Base-by-base conservation (phyloP, 768 basidiomycete species). In the Pleurotus sapidus region DNA sequence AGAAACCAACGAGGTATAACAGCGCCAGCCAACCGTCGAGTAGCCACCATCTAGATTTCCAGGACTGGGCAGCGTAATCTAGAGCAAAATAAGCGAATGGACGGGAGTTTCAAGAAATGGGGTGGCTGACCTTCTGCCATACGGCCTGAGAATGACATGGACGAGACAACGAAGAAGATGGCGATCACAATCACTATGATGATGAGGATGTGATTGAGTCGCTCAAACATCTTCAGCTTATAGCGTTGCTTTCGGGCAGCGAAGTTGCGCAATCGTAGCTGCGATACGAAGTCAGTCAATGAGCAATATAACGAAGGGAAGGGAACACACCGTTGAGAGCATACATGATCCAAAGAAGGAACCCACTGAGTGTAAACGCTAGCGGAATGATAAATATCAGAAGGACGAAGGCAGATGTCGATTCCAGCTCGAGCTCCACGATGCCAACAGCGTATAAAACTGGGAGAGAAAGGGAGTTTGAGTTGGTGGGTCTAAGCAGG, bases 261-360 rank as follows among this genome's bases (percentile, higher is more conserved):
- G 83, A 17, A 99, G 84, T 69, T 98, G 92, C 4, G 81, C 73
- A 68, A 97, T 95, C 0, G 97, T 99, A 11, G 88, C 93, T 92
- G 69, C 49, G 48, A 66, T 50, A 9, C 48, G 59, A 20, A 20
- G 39, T 50, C 30, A 34, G 30, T 34, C 3, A 2, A 11, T 34
- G 30, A 34, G 9, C 30, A 3, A 34, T 3, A 20, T 8, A 34
- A 34, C 9, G 30, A 34, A 11, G 11, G 8, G 11, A 9, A 12
- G 11, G 30, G 4, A 34, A 34, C 79, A 25, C 60, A 93, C 93
- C 87, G 65, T 93, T 95, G 49, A 97, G 76, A 9, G 91, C 84
- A 68, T 95, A 89, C 75, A 96, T 84, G 51, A 96, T 98, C 96
- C 96, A 98, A 61, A 96, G 80, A 23, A 99, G 80, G 78, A 98